These are phyloP conservation scores for Carex scoparia DNA, from an alignment of 176 grass and related monocot species.

Conservation along the genomic window DNA sequence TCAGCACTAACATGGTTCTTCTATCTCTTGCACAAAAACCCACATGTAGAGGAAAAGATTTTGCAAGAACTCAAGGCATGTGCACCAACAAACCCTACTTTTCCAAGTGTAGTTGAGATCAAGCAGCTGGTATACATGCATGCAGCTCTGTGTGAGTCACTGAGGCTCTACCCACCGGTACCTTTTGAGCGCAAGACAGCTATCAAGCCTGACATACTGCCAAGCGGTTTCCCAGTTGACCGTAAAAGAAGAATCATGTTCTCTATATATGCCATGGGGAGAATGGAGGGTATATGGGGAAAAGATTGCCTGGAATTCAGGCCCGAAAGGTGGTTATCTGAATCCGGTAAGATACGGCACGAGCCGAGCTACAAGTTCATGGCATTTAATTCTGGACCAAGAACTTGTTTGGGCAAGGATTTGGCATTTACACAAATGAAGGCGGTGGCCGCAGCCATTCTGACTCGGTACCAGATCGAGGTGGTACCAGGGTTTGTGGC, in stretches of 20 bases:
- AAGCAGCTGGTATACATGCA: constrained; percentile 59
- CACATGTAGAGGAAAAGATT: constrained; percentile 43
- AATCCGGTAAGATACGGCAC: constrained; percentile 37
- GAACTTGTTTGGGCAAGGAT: constrained; percentile 58
- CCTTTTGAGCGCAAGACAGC: constrained; percentile 65
- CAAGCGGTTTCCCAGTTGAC: constrained; percentile 38
- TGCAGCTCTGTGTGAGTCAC: constrained; percentile 64
- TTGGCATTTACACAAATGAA: constrained; percentile 71
- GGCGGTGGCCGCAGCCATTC: constrained; percentile 38
- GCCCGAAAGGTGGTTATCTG: constrained; percentile 68
- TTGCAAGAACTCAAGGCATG: constrained; percentile 42
- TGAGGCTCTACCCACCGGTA: constrained; percentile 68
- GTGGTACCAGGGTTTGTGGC: constrained; percentile 14
- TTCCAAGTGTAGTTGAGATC: constrained; percentile 32
- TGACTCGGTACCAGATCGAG: constrained; percentile 47
- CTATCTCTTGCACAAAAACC: constrained; percentile 60
- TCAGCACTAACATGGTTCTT: constrained; percentile 75
- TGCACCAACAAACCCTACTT: constrained; percentile 2
- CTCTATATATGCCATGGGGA: constrained; percentile 61
- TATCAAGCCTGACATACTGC: constrained; percentile 41
- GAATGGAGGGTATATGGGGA: constrained; percentile 84
- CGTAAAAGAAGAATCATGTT: constrained; percentile 32
- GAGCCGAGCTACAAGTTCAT: constrained; percentile 77
- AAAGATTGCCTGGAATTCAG: constrained; percentile 73
- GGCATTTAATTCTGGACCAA: constrained; percentile 68